These are phyloP conservation scores for Tricholoma sp. DNA, from an alignment of 768 basidiomycete genomes.

Conservation along the genomic window DNA sequence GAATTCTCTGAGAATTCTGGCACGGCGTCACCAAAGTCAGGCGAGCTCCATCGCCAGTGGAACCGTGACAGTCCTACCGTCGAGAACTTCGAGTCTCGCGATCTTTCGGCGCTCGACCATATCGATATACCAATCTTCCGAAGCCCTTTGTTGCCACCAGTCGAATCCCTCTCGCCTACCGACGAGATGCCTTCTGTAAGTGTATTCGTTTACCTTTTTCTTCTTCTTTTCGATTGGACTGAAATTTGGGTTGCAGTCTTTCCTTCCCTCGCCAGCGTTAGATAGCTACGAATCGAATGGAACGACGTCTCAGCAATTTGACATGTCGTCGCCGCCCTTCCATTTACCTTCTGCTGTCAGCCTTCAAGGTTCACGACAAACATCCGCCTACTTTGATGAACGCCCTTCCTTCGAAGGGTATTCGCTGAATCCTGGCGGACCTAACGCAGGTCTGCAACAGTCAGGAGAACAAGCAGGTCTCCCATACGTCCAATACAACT, in stretches of 20 bases:
- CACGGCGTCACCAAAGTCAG: neutral
- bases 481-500: neutral
- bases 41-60: neutral
- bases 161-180: slow-evolving; percentile 1
- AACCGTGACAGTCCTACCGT: neutral
- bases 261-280: neutral
- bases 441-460: neutral
- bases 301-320: neutral
- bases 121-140: slow-evolving; percentile 17
- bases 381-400: neutral
- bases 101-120: neutral
- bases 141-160: slow-evolving; percentile 25
- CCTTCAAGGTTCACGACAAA: neutral
- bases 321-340: neutral
- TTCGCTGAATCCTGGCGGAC: neutral
- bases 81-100: neutral
- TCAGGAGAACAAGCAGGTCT: neutral
- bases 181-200: neutral
- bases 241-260: neutral
- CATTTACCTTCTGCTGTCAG: neutral
- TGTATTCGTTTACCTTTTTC: neutral
- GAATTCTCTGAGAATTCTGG: neutral
- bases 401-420: neutral
- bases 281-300: neutral
- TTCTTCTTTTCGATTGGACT: neutral